Conservation (phyloP, 352 stramenopile genomes). For the Thraustotheca clavata region DNA sequence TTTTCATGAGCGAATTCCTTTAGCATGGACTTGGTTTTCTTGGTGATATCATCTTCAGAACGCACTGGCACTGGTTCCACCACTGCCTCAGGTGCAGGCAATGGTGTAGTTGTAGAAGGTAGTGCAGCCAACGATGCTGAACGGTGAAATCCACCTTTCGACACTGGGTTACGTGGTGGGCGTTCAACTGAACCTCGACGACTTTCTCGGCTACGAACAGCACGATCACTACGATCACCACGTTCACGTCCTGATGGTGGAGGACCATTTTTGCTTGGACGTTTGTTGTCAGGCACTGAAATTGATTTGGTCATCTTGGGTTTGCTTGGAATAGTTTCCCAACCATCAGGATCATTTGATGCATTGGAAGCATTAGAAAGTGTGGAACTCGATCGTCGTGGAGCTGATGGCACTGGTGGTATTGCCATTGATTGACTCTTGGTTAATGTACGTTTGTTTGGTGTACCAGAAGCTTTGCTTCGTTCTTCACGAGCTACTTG, state of each 20-base stretch:
- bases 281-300: constrained; percentile 19
- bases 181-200: constrained; percentile 16
- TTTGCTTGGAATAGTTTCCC: constrained; percentile 53
- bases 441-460: constrained; percentile 33
- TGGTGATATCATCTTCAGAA: constrained; percentile 56
- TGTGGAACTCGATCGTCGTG: constrained; percentile 27
- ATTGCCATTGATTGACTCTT: constrained; percentile 44
- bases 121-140: background rate
- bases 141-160: background rate
- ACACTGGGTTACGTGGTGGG: background rate
- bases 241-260: constrained; percentile 25
- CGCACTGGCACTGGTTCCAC: constrained; percentile 22
- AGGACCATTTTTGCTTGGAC: constrained; percentile 12
- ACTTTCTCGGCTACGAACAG: background rate
- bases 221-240: background rate
- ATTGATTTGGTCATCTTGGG: constrained; percentile 52
- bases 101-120: constrained; percentile 29
- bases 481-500: constrained; percentile 60
- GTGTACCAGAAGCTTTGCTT: constrained; percentile 48
- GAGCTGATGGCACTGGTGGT: constrained; percentile 25
- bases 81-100: constrained; percentile 17
- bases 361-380: constrained; percentile 25
- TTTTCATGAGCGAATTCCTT: constrained; percentile 79
- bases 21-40: constrained; percentile 79
- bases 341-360: constrained; percentile 50